Conservation (phyloP, 805 yeast genomes). For the Cyberlindnera mrakii region DNA sequence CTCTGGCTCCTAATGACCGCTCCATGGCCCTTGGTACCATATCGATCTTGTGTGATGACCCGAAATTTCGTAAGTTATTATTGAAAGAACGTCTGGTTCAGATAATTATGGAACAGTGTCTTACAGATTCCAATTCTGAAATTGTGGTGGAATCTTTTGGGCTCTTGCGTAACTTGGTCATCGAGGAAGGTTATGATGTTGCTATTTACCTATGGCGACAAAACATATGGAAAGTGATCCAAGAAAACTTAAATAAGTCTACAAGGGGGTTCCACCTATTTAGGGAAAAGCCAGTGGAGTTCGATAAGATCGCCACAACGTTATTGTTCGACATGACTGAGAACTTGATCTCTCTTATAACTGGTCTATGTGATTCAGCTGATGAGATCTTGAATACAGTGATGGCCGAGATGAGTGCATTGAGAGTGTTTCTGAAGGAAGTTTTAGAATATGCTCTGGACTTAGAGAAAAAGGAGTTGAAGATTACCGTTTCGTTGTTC, state of each 20-base stretch:
- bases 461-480: constrained; percentile 20
- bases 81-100: constrained; percentile 69
- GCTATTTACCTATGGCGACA: constrained; percentile 72
- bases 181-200: constrained; percentile 86
- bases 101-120: constrained; percentile 52
- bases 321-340: constrained; percentile 64
- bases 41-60: constrained; percentile 64
- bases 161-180: constrained; percentile 66
- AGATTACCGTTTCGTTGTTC: constrained; percentile 37
- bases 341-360: constrained; percentile 61
- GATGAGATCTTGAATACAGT: constrained; percentile 50
- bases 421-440: constrained; percentile 23
- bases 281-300: constrained; percentile 19
- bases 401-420: constrained; percentile 20
- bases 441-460: constrained; percentile 25
- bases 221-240: constrained; percentile 63
- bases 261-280: constrained; percentile 41
- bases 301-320: constrained; percentile 35
- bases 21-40: constrained; percentile 74
- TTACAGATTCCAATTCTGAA: constrained; percentile 67
- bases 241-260: constrained; percentile 45
- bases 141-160: constrained; percentile 79
- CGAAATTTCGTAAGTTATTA: constrained; percentile 51
- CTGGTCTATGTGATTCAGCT: constrained; percentile 59
- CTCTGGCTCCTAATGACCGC: constrained; percentile 64